Conservation (phyloP, 2,329 filamentous ascomycete species). For the Pyrenophora seminiperda region DNA sequence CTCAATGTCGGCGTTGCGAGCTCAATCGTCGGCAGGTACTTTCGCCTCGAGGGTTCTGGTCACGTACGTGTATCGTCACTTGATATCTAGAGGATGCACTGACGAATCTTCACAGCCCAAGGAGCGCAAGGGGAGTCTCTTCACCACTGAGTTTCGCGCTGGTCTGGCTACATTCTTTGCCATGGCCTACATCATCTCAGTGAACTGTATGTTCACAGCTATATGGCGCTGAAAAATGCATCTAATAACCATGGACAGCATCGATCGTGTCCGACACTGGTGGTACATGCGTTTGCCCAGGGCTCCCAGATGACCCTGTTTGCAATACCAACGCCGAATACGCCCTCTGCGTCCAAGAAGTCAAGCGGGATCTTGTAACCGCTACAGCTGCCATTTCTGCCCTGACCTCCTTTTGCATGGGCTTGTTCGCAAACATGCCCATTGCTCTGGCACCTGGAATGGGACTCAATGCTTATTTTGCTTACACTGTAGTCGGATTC, state of each 20-base stretch:
- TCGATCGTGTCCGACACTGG: constrained; percentile 73
- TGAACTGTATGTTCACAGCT: constrained; percentile 53
- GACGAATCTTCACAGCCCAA: constrained; percentile 38
- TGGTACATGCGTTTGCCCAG: constrained; percentile 74
- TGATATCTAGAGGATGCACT: constrained; percentile 3
- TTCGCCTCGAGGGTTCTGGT: constrained; percentile 79
- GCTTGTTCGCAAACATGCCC: constrained; percentile 79
- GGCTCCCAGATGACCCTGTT: constrained; percentile 53
- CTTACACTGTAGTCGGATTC: constrained; percentile 78
- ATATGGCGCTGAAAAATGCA: constrained; percentile 39
- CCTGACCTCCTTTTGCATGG: constrained; percentile 81
- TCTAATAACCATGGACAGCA: constrained; percentile 26
- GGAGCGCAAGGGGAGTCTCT: constrained; percentile 75
- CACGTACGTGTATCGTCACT: constrained; percentile 65
- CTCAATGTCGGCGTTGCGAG: constrained; percentile 42
- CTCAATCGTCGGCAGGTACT: constrained; percentile 53
- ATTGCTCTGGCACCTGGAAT: constrained; percentile 75
- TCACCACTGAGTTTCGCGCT: constrained; percentile 83
- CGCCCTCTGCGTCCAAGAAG: constrained; percentile 62
- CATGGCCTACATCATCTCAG: constrained; percentile 65
- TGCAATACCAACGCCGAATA: constrained; percentile 65
- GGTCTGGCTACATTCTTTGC: constrained; percentile 71
- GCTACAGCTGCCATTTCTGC: constrained; percentile 83
- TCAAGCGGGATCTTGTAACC: constrained; percentile 81
- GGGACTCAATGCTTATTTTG: constrained; percentile 87